Conservation (phyloP, 2,329 filamentous ascomycete genomes). For the Cladophialophora exuberans region DNA sequence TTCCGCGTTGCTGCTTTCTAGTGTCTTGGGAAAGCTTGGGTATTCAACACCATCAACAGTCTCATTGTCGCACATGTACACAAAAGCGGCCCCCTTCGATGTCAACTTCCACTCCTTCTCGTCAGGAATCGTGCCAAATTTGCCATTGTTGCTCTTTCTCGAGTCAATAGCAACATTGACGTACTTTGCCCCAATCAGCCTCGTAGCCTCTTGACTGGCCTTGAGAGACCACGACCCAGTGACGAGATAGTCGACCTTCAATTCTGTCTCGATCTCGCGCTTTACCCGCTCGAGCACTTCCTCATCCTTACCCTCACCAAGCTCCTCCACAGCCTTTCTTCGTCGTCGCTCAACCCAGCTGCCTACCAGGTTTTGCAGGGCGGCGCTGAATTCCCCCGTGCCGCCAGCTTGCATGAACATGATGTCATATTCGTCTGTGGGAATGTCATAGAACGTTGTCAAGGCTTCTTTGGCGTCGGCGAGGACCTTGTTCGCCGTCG, state of each 20-base stretch:
- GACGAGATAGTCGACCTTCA: slow-evolving; percentile 86
- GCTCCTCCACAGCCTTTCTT: slow-evolving; percentile 60
- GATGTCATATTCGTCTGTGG: slow-evolving; percentile 77
- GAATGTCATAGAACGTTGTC: slow-evolving; percentile 74
- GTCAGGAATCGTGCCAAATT: slow-evolving; percentile 85
- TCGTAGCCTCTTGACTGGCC: slow-evolving; percentile 78
- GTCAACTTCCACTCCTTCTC: slow-evolving; percentile 74
- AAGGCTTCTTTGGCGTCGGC: slow-evolving; percentile 77
- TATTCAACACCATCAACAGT: slow-evolving; percentile 84
- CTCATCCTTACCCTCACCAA: slow-evolving; percentile 51
- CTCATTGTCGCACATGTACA: slow-evolving; percentile 94
- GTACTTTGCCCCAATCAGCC: slow-evolving; percentile 72
- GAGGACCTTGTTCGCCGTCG: slow-evolving; percentile 76
- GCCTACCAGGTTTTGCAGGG: slow-evolving; percentile 80
- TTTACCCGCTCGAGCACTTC: slow-evolving; percentile 62
- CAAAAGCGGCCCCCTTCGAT: slow-evolving; percentile 65
- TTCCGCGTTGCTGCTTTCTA: slow-evolving; percentile 63
- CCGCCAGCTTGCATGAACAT: slow-evolving; percentile 88
- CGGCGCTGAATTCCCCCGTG: slow-evolving; percentile 81
- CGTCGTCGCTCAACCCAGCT: slow-evolving; percentile 77
- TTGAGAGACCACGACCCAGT: slow-evolving; percentile 92
- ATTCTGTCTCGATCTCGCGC: slow-evolving; percentile 67
- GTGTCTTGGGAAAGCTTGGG: slow-evolving; percentile 67
- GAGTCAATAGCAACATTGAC: slow-evolving; percentile 79
- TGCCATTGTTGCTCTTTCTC: slow-evolving; percentile 68